Conservation (phyloP, 768 basidiomycete species). For the Strobilomyces dryophilus region DNA sequence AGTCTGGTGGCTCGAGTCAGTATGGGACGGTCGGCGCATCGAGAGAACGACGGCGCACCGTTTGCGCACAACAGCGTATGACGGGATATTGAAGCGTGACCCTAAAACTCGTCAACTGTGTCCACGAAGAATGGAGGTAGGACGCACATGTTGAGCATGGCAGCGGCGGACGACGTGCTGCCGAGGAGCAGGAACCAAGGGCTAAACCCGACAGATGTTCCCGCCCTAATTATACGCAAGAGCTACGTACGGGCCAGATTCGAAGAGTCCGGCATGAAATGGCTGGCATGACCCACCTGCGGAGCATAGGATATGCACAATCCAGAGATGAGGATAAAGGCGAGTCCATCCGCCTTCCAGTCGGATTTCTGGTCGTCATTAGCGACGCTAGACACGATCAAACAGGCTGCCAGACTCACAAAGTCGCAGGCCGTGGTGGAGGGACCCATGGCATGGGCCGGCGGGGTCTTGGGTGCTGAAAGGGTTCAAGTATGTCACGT, state of each 20-base stretch:
- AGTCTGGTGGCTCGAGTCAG: slow-evolving; percentile 40
- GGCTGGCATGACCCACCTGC: slow-evolving; percentile 44
- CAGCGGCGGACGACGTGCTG: slow-evolving; percentile 76
- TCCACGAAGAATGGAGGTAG: background rate
- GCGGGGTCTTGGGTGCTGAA: background rate
- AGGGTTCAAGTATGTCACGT: background rate
- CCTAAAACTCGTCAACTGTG: slow-evolving; percentile 34
- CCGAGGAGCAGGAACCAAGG: slow-evolving; percentile 91
- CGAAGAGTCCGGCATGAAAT: background rate
- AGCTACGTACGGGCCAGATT: slow-evolving; percentile 49
- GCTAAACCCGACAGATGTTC: slow-evolving; percentile 85
- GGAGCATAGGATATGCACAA: slow-evolving; percentile 81
- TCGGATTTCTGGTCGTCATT: slow-evolving; percentile 56
- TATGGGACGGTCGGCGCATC: background rate
- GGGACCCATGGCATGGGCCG: background rate
- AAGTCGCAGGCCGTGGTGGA: slow-evolving; percentile 11
- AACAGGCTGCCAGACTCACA: slow-evolving; percentile 8
- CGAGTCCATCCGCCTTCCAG: slow-evolving; percentile 54
- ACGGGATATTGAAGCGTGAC: slow-evolving; percentile 81
- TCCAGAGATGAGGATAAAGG: slow-evolving; percentile 68
- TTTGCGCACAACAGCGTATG: slow-evolving; percentile 71
- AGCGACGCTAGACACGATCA: background rate
- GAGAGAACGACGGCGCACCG: slow-evolving; percentile 47
- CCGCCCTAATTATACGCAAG: slow-evolving; percentile 69
- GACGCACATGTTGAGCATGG: slow-evolving; percentile 77